Evolutionary conservation across 75 land plant genomes (phyloP), one percentile per base, ranked within the genome.

Genomic region (Pseudotsuga menziesii): DNA sequence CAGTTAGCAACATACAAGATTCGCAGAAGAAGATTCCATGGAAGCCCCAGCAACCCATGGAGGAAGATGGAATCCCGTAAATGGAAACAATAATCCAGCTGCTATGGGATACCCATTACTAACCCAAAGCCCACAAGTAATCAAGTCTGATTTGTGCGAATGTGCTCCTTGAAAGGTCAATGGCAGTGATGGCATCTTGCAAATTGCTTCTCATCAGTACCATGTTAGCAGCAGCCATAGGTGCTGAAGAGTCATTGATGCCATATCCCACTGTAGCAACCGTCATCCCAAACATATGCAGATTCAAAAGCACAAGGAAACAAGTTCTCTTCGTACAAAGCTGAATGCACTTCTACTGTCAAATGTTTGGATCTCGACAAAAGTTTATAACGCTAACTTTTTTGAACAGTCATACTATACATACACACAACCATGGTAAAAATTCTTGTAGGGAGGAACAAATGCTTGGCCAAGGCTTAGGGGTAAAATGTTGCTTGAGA

Each of bases 261-360:
- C 99, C 99, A 82, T 97, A 98, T 4, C 99, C 99, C 58, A 97
- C 95, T 98, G 94, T 97, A 44, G 95, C 99, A 55, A 97, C 99
- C 1, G 73, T 85, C 48, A 77, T 62, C n/a, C 97, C 97, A 58
- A 77, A 78, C 83, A 82, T 84, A 97, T 96, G 88, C 76, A 80
- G 52, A 58, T 3, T 15, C 3, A 25, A 66, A n/a, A 19, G 36
- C 52, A 78, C 22, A 25, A 57, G 77, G 12, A 69, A 41, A 41
- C 48, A 9, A 69, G 52, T 3, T 41, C 54, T 41, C 41, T 69
- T 20, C 14, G 3, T 8, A 8, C 20, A 69, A 41, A 48, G 11
- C 11, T 41, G 22, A 39, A 69, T 44, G 39, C 25, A 35, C 12
- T n/a, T 69, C 8, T 36, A 23, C 25, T 9, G n/a, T 20, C 20